phyloP scores from a whole-genome alignment of 23 red algal species.

The Gracilaria gracilis region DNA sequence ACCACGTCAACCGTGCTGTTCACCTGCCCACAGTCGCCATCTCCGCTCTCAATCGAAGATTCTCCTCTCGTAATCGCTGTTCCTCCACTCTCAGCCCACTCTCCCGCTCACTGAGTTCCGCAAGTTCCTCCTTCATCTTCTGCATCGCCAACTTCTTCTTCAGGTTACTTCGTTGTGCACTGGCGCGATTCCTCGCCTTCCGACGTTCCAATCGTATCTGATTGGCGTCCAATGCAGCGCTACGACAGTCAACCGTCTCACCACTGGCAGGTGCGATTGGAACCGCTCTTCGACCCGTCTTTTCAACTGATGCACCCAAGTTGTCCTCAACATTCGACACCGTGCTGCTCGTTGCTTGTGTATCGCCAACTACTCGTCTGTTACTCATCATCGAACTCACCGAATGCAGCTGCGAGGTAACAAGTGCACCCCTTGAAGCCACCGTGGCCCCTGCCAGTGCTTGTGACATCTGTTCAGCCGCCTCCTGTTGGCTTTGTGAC shows the following conservation, averaged over 20 bases:
- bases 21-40: background rate
- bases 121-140: conserved; percentile 26
- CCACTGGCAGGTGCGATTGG: background rate
- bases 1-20: background rate
- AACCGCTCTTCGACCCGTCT: background rate
- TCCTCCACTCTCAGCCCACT: conserved; percentile 28
- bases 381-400: background rate
- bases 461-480: background rate
- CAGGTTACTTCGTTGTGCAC: conserved; percentile 44
- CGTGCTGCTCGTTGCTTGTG: background rate
- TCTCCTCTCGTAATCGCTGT: conserved; percentile 5
- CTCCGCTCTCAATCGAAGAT: background rate
- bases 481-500: background rate
- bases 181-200: conserved; percentile 34
- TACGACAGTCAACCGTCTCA: background rate
- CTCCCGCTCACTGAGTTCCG: background rate
- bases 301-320: background rate
- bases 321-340: background rate
- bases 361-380: background rate
- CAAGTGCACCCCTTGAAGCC: background rate
- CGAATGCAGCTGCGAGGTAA: background rate
- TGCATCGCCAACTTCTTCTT: conserved; percentile 49
- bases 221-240: conserved; percentile 20
- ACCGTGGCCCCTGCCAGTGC: background rate
- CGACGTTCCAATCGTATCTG: conserved; percentile 7